phyloP scores from a whole-genome alignment of 2,329 filamentous ascomycete genomes.

The Xylariaceae sp. region DNA sequence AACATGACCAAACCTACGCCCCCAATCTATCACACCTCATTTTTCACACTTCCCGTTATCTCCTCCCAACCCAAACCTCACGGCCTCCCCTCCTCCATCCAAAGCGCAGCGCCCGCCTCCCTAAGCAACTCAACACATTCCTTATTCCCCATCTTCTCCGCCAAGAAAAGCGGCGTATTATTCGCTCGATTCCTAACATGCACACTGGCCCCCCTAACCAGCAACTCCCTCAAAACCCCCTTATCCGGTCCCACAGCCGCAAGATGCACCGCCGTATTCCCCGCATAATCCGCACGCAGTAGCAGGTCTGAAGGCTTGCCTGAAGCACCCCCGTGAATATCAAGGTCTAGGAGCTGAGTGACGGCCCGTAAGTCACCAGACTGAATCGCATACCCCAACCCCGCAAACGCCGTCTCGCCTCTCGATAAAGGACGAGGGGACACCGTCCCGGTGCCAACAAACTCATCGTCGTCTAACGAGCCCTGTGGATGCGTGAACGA shows the following conservation, averaged over 20 bases:
- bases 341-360: conserved; percentile 63
- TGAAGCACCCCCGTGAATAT: conserved; percentile 48
- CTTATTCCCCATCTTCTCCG: conserved; percentile 54
- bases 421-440: conserved; percentile 42
- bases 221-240: conserved; percentile 57
- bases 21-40: too few species aligned
- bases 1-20: too few species aligned
- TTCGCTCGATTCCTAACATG: conserved; percentile 63
- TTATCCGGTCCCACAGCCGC: conserved; percentile 53
- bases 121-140: conserved; percentile 54
- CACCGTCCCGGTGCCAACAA: conserved; percentile 55
- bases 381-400: conserved; percentile 76
- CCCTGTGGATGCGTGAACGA: conserved; percentile 74
- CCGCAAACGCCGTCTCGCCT: conserved; percentile 64
- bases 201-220: conserved; percentile 63
- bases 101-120: conserved; percentile 60
- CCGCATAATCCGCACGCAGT: conserved; percentile 75
- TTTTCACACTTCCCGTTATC: too few species aligned
- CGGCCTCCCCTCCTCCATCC: conserved; percentile 43
- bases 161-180: conserved; percentile 65
- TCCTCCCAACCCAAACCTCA: too few species aligned
- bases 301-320: conserved; percentile 54
- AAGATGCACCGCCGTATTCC: conserved; percentile 67
- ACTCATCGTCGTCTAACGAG: conserved; percentile 38
- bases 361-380: conserved; percentile 67